Evolutionary conservation across 768 basidiomycete genomes (phyloP).

Genomic region (Suillus alpinus): DNA sequence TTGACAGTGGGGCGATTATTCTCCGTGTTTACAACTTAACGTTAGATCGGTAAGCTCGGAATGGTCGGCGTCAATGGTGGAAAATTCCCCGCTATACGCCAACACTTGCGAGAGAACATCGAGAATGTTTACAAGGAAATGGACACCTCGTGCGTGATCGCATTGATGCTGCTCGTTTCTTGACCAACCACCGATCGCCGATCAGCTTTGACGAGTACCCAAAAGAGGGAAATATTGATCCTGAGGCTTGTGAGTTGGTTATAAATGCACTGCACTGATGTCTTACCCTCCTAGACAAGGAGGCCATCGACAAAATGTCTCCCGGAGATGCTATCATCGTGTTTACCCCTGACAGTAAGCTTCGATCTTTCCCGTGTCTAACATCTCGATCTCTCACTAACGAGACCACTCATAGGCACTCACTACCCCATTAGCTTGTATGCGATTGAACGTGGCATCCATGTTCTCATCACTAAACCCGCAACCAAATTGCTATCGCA

Average conservation of each 20-base stretch:
- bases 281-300: conserved; percentile 58
- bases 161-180: not conserved
- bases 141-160: conserved; percentile 64
- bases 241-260: conserved; percentile 74
- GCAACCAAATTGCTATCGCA: conserved; percentile 84
- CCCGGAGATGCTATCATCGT: conserved; percentile 89
- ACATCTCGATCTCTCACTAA: not conserved
- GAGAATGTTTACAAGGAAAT: conserved; percentile 82
- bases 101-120: conserved; percentile 82
- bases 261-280: conserved; percentile 1
- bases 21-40: conserved; percentile 12
- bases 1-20: not conserved
- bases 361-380: not conserved
- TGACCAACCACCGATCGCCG: not conserved
- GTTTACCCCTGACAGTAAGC: conserved; percentile 87
- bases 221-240: conserved; percentile 61
- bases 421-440: conserved; percentile 84
- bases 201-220: conserved; percentile 78
- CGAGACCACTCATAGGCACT: conserved; percentile 47
- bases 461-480: conserved; percentile 92
- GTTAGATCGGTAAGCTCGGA: conserved; percentile 63
- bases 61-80: conserved; percentile 91
- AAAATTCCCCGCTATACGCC: conserved; percentile 83
- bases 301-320: conserved; percentile 71
- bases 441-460: conserved; percentile 80